phyloP scores from a whole-genome alignment of 1,284 basidiomycete species.

The Bondarzewia mesenterica region DNA sequence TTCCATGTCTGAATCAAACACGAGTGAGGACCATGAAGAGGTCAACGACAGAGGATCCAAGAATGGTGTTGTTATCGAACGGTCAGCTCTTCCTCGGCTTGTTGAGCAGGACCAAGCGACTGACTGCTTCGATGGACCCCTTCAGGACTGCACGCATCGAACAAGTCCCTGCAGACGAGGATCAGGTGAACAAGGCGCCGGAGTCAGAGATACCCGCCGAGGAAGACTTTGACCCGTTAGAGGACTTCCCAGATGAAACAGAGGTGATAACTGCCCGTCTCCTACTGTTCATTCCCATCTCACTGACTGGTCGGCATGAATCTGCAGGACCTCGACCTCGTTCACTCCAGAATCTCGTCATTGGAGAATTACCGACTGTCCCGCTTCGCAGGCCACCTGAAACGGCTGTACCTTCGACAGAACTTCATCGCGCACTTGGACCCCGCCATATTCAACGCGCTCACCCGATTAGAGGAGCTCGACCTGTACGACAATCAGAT shows the following conservation, averaged over 20 bases:
- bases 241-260: slow-evolving; percentile 48
- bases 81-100: no score
- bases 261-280: slow-evolving; percentile 38
- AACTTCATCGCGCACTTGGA: slow-evolving; percentile 77
- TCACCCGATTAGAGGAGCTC: slow-evolving; percentile 76
- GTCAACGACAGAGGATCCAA: no score
- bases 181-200: slow-evolving; percentile 16
- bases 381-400: slow-evolving; percentile 64
- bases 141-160: no score
- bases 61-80: no score
- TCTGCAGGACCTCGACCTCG: slow-evolving; percentile 90
- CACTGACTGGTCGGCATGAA: slow-evolving; percentile 23
- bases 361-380: slow-evolving; percentile 59
- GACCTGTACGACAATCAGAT: slow-evolving; percentile 96
- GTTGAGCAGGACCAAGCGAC: no score
- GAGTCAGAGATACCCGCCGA: slow-evolving; percentile 13
- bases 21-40: no score
- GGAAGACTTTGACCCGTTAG: slow-evolving; percentile 32
- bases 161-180: no score
- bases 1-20: no score
- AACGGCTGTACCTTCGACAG: slow-evolving; percentile 82
- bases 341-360: slow-evolving; percentile 73
- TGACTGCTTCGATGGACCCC: no score
- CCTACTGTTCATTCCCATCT: neutral
- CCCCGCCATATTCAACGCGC: slow-evolving; percentile 52